A percentile compares a stretch with the other conserved stretches of the same genome.
Conservation (phyloP, 2,329 filamentous ascomycete genomes). For the Nemania sp. region DNA sequence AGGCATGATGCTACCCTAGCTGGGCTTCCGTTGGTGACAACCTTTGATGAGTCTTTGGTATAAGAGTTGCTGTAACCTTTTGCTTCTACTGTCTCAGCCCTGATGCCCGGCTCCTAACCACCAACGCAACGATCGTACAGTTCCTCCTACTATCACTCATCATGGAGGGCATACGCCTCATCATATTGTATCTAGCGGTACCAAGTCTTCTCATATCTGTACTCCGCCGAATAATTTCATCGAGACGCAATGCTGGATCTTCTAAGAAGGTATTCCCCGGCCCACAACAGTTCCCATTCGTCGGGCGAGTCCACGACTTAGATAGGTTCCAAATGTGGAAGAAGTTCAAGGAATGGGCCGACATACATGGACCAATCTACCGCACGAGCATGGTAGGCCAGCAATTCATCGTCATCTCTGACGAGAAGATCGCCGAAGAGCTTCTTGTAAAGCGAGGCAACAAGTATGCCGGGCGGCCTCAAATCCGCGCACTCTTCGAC, state of each 20-base stretch:
- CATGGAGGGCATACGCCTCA: slow-evolving; percentile 56
- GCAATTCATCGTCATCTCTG: slow-evolving; percentile 57
- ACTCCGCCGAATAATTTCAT: slow-evolving; percentile 55
- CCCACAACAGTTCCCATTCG: slow-evolving; percentile 60
- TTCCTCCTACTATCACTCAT: slow-evolving; percentile 4
- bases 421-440: slow-evolving; percentile 62
- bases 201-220: slow-evolving; percentile 59
- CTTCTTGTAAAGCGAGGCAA: slow-evolving; percentile 63
- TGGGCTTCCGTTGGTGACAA: neutral
- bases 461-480: slow-evolving; percentile 63
- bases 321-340: slow-evolving; percentile 62
- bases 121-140: slow-evolving; percentile 5
- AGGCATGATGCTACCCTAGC: slow-evolving; percentile 9
- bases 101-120: slow-evolving; percentile 12
- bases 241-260: slow-evolving; percentile 48
- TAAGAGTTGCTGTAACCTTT: slow-evolving; percentile 27
- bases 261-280: slow-evolving; percentile 57
- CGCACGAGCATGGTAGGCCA: slow-evolving; percentile 51
- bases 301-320: slow-evolving; percentile 63
- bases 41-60: slow-evolving; percentile 15
- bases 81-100: neutral
- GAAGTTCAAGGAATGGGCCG: slow-evolving; percentile 58
- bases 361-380: slow-evolving; percentile 50
- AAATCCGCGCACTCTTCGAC: slow-evolving; percentile 62
- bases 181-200: slow-evolving; percentile 60